Conservation (phyloP, 257 asterid species). For the Anisodus tanguticus region DNA sequence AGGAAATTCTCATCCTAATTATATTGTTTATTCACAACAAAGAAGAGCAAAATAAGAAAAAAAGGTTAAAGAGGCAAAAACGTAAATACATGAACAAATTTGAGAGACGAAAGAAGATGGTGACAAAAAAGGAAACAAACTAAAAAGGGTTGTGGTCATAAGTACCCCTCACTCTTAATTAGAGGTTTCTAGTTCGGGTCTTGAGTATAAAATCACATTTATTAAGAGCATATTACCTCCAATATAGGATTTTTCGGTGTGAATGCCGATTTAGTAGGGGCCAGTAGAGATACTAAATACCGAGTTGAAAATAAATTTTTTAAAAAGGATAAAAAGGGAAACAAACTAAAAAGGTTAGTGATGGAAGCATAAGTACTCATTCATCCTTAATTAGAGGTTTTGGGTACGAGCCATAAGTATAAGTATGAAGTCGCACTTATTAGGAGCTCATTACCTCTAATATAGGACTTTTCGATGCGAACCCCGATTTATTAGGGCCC, state of each 20-base stretch:
- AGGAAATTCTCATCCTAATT: neutral
- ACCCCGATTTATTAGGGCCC: too few relatives aligned
- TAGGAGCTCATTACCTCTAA: too few relatives aligned
- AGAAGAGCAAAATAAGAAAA: neutral
- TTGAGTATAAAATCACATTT: neutral
- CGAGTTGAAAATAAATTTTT: too few relatives aligned
- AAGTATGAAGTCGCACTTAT: too few relatives aligned
- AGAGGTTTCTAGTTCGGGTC: neutral
- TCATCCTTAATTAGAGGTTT: too few relatives aligned
- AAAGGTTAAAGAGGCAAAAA: neutral
- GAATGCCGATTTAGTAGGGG: too few relatives aligned
- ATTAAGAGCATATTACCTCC: neutral
- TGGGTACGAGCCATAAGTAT: too few relatives aligned
- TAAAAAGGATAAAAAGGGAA: too few relatives aligned
- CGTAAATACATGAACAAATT: neutral
- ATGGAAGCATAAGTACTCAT: too few relatives aligned
- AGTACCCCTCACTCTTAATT: neutral
- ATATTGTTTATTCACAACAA: slow-evolving; percentile 11
- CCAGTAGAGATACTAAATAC: too few relatives aligned
- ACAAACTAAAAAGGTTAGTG: too few relatives aligned
- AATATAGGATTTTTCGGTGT: neutral
- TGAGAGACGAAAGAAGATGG: neutral
- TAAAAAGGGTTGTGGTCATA: neutral
- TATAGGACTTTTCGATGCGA: neutral
- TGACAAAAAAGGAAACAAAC: neutral